These are phyloP conservation scores for Dalechampia spathulata DNA, from an alignment of 441 rosid species.

Conservation along the genomic window DNA sequence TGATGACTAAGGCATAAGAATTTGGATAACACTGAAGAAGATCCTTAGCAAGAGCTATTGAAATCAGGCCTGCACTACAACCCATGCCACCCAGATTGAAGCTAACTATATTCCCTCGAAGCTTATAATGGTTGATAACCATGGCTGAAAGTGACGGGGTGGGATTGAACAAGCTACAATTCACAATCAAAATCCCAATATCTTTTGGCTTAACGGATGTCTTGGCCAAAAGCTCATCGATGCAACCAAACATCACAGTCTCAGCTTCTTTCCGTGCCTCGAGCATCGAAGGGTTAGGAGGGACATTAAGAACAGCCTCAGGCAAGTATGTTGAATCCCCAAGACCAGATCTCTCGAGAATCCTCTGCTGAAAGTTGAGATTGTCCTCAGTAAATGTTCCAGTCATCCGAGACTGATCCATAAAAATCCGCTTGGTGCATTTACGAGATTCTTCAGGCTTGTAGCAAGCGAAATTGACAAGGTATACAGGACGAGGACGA, in stretches of 20 bases:
- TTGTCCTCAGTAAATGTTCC: conserved; percentile 48
- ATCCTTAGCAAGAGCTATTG: conserved; percentile 61
- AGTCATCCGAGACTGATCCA: no score
- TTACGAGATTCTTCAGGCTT: conserved; percentile 37
- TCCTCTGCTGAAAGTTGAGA: conserved; percentile 40
- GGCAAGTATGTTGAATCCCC: conserved; percentile 69
- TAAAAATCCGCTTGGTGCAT: no score
- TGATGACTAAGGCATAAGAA: conserved; percentile 51
- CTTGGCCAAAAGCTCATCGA: conserved; percentile 44
- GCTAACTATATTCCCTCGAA: conserved; percentile 50
- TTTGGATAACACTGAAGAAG: conserved; percentile 49
- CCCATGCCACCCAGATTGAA: conserved; percentile 81
- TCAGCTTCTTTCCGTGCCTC: conserved; percentile 70
- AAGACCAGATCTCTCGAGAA: conserved; percentile 48
- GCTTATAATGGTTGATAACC: conserved; percentile 63
- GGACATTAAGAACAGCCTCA: conserved; percentile 35
- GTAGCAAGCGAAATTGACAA: conserved; percentile 59
- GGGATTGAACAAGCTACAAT: conserved; percentile 63
- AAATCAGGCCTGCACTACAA: conserved; percentile 55
- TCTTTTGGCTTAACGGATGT: conserved; percentile 43
- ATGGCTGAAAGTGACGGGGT: conserved; percentile 63
- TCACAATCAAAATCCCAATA: conserved; percentile 46
- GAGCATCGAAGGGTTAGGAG: conserved; percentile 29
- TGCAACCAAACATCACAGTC: conserved; percentile 52
- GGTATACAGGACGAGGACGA: conserved; percentile 36